Evolutionary conservation across 805 yeast genomes (phyloP), one percentile per base, ranked within the genome.

Genomic region (Maudiozyma turicensis): DNA sequence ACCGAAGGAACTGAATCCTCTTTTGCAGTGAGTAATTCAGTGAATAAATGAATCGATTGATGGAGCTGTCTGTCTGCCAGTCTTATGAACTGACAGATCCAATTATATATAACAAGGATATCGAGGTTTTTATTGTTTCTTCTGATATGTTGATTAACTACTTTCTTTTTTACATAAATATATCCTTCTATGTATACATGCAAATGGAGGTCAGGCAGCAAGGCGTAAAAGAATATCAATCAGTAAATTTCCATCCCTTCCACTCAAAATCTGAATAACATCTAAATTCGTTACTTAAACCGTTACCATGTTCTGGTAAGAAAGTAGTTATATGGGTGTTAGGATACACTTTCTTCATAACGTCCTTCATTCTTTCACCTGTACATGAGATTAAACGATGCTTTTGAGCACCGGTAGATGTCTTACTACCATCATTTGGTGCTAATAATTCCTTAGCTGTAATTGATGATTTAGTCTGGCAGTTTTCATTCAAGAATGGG

Each of bases 241-340:
- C 30, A 6, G 10, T 37, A 56, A 75, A 83, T 51, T 70, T 75
- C 96, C 95, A 87, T 48, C 72, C 64, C 2, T 65, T 58, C 51
- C 93, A 78, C 61, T 84, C 93, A 57, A 77, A 86, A 37, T 80
- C 75, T 1, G 96, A 87, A 60, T 86, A 89, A 58, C 96, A 88
- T 58, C 86, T 72, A 66, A 86, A 89, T 65, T 89, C 96, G 61
- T 89, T 89, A 60, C 90, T 82, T 52, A 89, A 72, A 0, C 95
- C 95, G 58, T 86, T 85, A 50, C 81, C 82, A 60, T 89, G 96
- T 55, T 82, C 84, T 1, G 96, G 96, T 40, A 67, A 61, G 62
- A 84, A 89, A 35, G 74, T 69, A 0, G 96, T 89, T 46, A 81
- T 72, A 26, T 68, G 58, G 1, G 83, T 73, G 42, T 75, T 85